A percentile compares a stretch with the other conserved stretches of the same genome.
phyloP scores from a whole-genome alignment of 148 eudicot genomes.

The Rhododendron mucronatum region DNA sequence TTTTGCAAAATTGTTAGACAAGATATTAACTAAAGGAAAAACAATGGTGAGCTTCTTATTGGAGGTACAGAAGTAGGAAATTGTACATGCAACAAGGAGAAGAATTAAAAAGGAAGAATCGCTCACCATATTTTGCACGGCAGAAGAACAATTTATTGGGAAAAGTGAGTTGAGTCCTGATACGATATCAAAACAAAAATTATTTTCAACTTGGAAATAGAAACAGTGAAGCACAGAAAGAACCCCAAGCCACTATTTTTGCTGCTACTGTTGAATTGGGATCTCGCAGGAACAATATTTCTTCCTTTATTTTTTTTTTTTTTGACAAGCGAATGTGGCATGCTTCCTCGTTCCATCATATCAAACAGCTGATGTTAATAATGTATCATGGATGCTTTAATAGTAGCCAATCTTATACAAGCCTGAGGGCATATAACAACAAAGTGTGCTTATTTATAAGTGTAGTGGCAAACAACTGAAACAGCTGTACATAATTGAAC shows the following conservation, averaged over 20 bases:
- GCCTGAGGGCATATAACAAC: not conserved
- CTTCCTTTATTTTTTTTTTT: not conserved
- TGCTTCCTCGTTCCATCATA: not conserved
- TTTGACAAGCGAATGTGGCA: not conserved
- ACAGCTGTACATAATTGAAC: not conserved
- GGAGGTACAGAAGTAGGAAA: not conserved
- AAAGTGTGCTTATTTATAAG: not conserved
- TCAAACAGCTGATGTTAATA: not conserved
- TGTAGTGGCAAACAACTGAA: not conserved
- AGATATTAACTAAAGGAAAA: not conserved
- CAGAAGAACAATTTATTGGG: constrained; percentile 28
- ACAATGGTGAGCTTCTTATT: not conserved
- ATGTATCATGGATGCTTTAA: not conserved
- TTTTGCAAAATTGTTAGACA: not conserved
- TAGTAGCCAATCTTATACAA: not conserved
- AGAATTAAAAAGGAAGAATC: not conserved
- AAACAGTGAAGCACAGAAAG: not conserved
- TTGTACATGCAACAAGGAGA: not conserved
- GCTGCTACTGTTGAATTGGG: not conserved
- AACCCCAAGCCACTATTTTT: not conserved
- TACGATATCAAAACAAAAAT: not conserved
- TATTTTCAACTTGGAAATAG: not conserved
- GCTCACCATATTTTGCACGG: constrained; percentile 34
- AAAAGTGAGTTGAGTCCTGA: constrained; percentile 27
- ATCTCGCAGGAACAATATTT: not conserved